These are phyloP conservation scores for Kazachstania kunashirensis DNA, from an alignment of 805 yeast genomes.

Conservation along the genomic window DNA sequence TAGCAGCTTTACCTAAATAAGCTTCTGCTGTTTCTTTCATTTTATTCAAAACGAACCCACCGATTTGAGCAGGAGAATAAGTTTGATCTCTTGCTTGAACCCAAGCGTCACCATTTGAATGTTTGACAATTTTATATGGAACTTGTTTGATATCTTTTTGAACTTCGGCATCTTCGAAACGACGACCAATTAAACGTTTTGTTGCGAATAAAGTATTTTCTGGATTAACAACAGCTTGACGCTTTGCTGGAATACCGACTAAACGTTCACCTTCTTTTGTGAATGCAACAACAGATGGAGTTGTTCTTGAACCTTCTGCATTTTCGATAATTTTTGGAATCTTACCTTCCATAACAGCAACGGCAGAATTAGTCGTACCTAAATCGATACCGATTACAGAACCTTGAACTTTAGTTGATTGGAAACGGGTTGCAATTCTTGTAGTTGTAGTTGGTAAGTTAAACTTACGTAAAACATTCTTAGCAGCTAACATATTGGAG, in stretches of 20 bases:
- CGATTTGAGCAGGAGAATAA: conserved; percentile 93
- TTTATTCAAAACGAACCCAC: conserved; percentile 87
- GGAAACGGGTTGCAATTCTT: conserved; percentile 27
- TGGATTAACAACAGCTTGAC: conserved; percentile 92
- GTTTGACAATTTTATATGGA: conserved; percentile 85
- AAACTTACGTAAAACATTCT: conserved; percentile 16
- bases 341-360: conserved; percentile 66
- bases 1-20: conserved; percentile 75
- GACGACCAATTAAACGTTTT: conserved; percentile 88
- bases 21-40: conserved; percentile 98
- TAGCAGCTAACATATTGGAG: conserved; percentile 22
- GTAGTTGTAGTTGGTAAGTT: conserved; percentile 8
- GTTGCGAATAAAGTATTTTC: conserved; percentile 91
- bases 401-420: conserved; percentile 31
- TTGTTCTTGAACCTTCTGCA: conserved; percentile 77
- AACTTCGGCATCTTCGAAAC: conserved; percentile 81
- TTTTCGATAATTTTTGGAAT: conserved; percentile 66
- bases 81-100: conserved; percentile 77
- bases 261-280: conserved; percentile 83
- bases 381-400: conserved; percentile 71
- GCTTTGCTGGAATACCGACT: conserved; percentile 91
- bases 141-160: conserved; percentile 81
- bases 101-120: conserved; percentile 94
- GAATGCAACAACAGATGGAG: conserved; percentile 93
- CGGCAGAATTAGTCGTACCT: conserved; percentile 85